Percentiles rank a stretch among this genome's conserved stretches.
These are phyloP conservation scores for Sporothrix phasma DNA, from an alignment of 2,329 filamentous ascomycete genomes.

Conservation along the genomic window DNA sequence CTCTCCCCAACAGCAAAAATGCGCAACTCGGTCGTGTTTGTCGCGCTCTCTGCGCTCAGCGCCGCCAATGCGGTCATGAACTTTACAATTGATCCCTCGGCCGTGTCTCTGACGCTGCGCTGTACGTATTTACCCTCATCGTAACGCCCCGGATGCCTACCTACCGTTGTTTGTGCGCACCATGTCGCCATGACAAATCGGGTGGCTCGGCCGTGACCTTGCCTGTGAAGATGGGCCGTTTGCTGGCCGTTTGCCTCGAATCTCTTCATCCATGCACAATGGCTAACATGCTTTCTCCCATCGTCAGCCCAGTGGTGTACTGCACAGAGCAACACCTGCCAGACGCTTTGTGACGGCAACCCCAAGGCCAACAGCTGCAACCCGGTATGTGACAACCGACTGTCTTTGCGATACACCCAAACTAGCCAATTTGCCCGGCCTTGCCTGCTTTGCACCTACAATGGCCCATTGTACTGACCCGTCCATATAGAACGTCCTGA, in stretches of 20 bases:
- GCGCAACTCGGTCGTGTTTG: slow-evolving; percentile 33
- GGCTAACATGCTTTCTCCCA: slow-evolving; percentile 16
- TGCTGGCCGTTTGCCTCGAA: no score
- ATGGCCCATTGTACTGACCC: background rate
- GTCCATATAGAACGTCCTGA: slow-evolving; percentile 31
- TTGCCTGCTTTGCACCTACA: background rate
- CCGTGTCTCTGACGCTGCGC: slow-evolving; percentile 27
- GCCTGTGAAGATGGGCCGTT: no score
- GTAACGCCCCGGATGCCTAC: no score
- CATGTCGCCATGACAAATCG: background rate
- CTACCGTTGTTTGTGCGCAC: background rate
- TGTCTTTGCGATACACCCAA: background rate
- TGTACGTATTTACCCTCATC: slow-evolving; percentile 28
- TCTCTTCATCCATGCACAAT: slow-evolving; percentile 10
- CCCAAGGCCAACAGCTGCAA: slow-evolving; percentile 36
- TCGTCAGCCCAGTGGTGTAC: slow-evolving; percentile 40
- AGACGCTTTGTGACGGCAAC: slow-evolving; percentile 34
- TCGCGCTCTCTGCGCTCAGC: slow-evolving; percentile 34
- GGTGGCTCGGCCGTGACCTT: background rate
- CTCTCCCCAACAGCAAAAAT: slow-evolving; percentile 25
- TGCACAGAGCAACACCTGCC: slow-evolving; percentile 42
- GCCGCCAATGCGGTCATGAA: slow-evolving; percentile 31
- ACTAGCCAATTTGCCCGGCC: background rate
- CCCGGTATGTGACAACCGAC: slow-evolving; percentile 32
- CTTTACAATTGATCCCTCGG: slow-evolving; percentile 36